These are phyloP conservation scores for Hippophae rhamnoides DNA, from an alignment of 306 rosid genomes.

Conservation along the genomic window DNA sequence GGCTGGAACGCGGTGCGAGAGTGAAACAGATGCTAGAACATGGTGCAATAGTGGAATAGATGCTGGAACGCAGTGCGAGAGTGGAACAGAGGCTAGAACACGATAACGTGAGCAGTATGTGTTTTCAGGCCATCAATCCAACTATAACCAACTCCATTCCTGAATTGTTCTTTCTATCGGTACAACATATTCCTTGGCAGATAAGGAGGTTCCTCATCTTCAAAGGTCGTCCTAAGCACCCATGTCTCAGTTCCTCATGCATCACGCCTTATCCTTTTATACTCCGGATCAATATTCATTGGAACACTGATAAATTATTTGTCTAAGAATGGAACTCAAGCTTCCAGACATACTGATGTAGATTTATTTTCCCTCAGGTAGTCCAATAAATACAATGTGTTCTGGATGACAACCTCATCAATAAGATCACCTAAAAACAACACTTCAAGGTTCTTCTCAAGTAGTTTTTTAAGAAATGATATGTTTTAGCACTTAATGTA, in stretches of 20 bases:
- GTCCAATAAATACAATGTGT: conserved; percentile 85
- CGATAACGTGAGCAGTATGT: no score
- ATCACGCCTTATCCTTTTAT: conserved; percentile 60
- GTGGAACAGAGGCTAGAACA: no score
- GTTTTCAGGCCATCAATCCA: conserved; percentile 90
- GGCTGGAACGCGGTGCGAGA: no score
- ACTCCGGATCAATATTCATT: conserved; percentile 76
- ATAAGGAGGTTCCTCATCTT: conserved; percentile 81
- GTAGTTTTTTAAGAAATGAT: no score
- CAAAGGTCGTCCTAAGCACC: conserved; percentile 83
- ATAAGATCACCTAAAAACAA: no score
- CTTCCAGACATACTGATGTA: conserved; percentile 91
- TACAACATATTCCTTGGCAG: conserved; percentile 92
- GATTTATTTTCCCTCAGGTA: conserved; percentile 86
- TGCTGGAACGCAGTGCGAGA: no score
- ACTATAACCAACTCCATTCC: conserved; percentile 95
- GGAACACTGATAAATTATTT: conserved; percentile 70
- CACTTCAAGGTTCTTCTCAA: no score
- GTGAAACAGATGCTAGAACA: no score
- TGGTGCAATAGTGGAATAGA: no score
- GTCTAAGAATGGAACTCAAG: conserved; percentile 88
- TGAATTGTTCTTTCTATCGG: conserved; percentile 94
- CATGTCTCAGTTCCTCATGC: conserved; percentile 86
- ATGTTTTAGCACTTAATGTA: no score
- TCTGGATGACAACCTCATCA: background rate